These are phyloP conservation scores for Schwanniomyces occidentalis DNA, from an alignment of 805 yeast species.

Conservation along the genomic window DNA sequence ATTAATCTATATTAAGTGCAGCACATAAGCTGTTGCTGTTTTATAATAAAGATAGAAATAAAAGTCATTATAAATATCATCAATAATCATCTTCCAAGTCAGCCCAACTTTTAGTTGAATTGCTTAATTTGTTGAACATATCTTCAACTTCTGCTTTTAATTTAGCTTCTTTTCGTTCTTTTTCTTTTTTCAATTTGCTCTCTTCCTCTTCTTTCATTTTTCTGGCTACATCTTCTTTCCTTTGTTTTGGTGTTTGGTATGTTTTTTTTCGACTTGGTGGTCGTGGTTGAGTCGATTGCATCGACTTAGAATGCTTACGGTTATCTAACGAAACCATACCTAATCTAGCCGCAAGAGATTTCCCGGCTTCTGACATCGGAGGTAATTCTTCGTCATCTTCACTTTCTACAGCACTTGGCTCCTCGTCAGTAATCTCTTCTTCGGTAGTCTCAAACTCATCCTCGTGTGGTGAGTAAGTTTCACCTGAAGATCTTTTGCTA, in stretches of 20 bases:
- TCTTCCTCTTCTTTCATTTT: conserved; percentile 7
- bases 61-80: too few species aligned
- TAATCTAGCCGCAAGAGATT: conserved; percentile 32
- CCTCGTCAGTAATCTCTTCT: conserved; percentile 5
- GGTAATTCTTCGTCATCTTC: conserved; percentile 15
- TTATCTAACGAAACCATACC: conserved; percentile 14
- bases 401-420: background rate
- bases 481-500: background rate
- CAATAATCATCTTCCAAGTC: conserved; percentile 26
- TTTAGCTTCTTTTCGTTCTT: conserved; percentile 14
- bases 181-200: conserved; percentile 1
- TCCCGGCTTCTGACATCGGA: conserved; percentile 33
- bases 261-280: too few species aligned
- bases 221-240: conserved; percentile 6
- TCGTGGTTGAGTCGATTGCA: conserved; percentile 2
- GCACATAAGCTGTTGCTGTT: too few species aligned
- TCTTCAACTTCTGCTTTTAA: conserved; percentile 26
- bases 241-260: conserved; percentile 8
- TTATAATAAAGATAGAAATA: too few species aligned
- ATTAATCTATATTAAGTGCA: too few species aligned
- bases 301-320: conserved; percentile 1
- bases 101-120: conserved; percentile 33
- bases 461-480: conserved; percentile 1
- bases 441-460: conserved; percentile 10
- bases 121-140: conserved; percentile 28